Conservation (phyloP, 2,329 filamentous ascomycete genomes). For the Rhytidhysteron rufulum region DNA sequence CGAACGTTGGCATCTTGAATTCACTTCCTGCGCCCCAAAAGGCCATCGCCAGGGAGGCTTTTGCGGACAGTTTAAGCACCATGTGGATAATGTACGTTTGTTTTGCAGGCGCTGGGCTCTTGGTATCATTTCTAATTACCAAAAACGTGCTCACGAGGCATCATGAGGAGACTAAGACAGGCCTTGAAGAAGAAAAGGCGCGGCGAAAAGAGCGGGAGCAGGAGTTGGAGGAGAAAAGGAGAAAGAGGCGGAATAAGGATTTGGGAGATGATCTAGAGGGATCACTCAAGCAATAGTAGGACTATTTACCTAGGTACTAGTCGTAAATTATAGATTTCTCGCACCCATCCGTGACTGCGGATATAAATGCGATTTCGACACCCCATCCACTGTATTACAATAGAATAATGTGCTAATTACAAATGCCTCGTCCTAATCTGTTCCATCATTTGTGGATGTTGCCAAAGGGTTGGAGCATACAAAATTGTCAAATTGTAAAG, state of each 20-base stretch:
- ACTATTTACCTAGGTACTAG: too few relatives aligned
- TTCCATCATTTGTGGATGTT: too few relatives aligned
- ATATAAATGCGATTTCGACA: too few relatives aligned
- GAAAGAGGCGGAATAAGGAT: conserved; percentile 14
- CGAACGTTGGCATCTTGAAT: conserved; percentile 58
- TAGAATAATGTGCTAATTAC: too few relatives aligned
- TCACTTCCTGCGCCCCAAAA: conserved; percentile 47
- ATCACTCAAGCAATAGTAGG: too few relatives aligned
- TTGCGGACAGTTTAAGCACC: conserved; percentile 40
- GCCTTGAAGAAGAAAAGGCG: conserved; percentile 40
- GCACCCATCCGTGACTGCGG: too few relatives aligned
- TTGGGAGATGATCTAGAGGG: conserved; percentile 2
- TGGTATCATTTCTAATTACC: conserved; percentile 37
- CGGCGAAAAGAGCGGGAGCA: conserved; percentile 33
- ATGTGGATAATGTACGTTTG: conserved; percentile 50
- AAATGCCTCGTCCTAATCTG: too few relatives aligned
- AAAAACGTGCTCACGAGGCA: conserved; percentile 40
- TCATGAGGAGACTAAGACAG: conserved; percentile 49
- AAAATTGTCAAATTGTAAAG: too few relatives aligned
- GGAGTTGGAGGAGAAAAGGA: conserved; percentile 24
- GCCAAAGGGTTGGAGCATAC: too few relatives aligned
- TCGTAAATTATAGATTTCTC: too few relatives aligned
- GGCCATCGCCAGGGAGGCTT: conserved; percentile 38
- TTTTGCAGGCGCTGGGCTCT: conserved; percentile 38
- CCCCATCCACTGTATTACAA: too few relatives aligned